phyloP scores from a whole-genome alignment of 2,329 filamentous ascomycete species.

The Zymoseptoria brevis region DNA sequence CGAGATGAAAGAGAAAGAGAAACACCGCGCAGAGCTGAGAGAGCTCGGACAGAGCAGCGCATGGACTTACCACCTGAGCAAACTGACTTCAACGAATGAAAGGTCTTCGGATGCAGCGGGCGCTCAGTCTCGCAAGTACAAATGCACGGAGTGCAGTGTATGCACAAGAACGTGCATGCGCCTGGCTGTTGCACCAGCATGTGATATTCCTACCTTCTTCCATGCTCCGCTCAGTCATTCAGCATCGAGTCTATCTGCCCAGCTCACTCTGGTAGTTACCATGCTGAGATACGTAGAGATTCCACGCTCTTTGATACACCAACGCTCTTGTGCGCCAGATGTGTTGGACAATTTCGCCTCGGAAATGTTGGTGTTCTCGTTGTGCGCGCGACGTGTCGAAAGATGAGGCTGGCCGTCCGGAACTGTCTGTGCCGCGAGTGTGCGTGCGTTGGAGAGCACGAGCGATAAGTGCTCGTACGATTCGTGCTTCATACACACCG shows the following conservation, averaged over 20 bases:
- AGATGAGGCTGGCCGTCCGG: neutral
- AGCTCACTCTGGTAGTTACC: neutral
- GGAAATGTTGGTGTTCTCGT: neutral
- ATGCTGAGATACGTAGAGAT: too few species aligned
- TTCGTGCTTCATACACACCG: neutral
- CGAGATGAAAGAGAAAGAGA: neutral
- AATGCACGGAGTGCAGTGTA: neutral
- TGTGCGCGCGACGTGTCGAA: neutral
- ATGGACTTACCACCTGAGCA: neutral
- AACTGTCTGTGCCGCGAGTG: neutral
- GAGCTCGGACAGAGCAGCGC: neutral
- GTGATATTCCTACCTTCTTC: neutral
- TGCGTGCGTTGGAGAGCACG: neutral
- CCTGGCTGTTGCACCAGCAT: neutral
- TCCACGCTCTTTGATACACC: neutral
- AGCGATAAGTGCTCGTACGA: neutral
- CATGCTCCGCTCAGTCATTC: neutral
- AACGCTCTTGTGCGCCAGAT: neutral
- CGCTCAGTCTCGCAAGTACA: neutral
- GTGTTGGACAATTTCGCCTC: neutral
- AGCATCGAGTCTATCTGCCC: neutral
- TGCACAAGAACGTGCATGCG: neutral
- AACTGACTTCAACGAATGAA: neutral
- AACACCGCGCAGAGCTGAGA: neutral
- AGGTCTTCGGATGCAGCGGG: neutral